These are phyloP conservation scores for Exophiala mesophila DNA, from an alignment of 2,329 filamentous ascomycete species.

Conservation along the genomic window DNA sequence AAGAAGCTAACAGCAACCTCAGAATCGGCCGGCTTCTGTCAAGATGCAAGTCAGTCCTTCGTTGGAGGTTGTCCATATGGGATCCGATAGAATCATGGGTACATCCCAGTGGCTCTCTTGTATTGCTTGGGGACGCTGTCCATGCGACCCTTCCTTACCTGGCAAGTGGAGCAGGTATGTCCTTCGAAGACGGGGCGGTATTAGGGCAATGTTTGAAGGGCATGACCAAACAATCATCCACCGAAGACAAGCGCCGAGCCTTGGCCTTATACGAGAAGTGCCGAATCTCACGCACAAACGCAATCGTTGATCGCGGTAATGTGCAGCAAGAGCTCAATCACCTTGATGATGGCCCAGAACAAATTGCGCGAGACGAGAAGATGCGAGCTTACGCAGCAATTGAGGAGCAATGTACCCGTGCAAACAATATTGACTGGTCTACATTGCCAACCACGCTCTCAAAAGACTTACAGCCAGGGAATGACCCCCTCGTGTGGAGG, in stretches of 20 bases:
- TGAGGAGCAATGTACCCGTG: slow-evolving; percentile 2
- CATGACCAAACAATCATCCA: slow-evolving; percentile 23
- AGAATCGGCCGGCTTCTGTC: slow-evolving; percentile 27
- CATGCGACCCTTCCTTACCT: slow-evolving; percentile 41
- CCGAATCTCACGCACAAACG: slow-evolving; percentile 37
- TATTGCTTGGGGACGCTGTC: slow-evolving; percentile 39
- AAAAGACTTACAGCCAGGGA: slow-evolving; percentile 4
- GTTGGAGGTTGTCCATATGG: slow-evolving; percentile 43
- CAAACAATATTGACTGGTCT: slow-evolving; percentile 4
- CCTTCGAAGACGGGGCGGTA: slow-evolving; percentile 31
- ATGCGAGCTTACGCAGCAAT: slow-evolving; percentile 11
- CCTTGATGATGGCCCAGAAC: slow-evolving; percentile 36
- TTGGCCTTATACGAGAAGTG: slow-evolving; percentile 35
- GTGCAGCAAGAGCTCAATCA: slow-evolving; percentile 35
- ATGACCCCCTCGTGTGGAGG: slow-evolving; percentile 14
- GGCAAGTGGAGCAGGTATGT: slow-evolving; percentile 32
- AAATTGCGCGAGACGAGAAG: slow-evolving; percentile 37
- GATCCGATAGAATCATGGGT: slow-evolving; percentile 13
- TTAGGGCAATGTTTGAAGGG: slow-evolving; percentile 33
- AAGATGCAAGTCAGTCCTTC: slow-evolving; percentile 23
- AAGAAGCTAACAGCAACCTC: too few species aligned
- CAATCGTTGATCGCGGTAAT: slow-evolving; percentile 32
- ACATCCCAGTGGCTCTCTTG: slow-evolving; percentile 24
- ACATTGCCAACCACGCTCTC: neutral
- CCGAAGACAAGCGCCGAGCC: slow-evolving; percentile 30